Evolutionary conservation across 2,329 filamentous ascomycete genomes (phyloP).

Genomic region (Hypomyces rosellus): DNA sequence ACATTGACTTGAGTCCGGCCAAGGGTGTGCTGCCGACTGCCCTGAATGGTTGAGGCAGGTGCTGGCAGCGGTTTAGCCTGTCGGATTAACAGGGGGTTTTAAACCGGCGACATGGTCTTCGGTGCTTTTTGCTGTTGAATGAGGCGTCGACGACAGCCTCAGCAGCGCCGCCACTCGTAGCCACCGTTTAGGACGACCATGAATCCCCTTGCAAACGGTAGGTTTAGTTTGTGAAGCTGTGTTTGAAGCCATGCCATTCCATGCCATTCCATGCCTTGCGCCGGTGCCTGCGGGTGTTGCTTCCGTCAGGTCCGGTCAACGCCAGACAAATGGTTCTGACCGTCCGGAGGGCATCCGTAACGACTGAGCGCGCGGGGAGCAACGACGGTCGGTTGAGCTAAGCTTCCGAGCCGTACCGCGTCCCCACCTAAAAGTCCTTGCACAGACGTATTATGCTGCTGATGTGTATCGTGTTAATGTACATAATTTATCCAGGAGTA

Average conservation of each 20-base stretch:
- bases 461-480: too few species aligned
- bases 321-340: not conserved
- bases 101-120: too few species aligned
- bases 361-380: conserved; percentile 6
- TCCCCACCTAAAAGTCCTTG: conserved; percentile 7
- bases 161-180: conserved; percentile 5
- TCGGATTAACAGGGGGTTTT: conserved; percentile 6
- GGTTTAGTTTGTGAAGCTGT: too few species aligned
- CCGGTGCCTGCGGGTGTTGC: too few species aligned
- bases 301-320: too few species aligned
- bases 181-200: not conserved
- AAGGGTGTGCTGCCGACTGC: conserved; percentile 3
- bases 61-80: not conserved
- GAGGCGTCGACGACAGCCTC: not conserved
- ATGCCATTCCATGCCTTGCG: too few species aligned
- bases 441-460: too few species aligned
- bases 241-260: too few species aligned
- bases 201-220: too few species aligned
- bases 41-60: too few species aligned
- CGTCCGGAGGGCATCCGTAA: conserved; percentile 2
- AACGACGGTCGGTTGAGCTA: conserved; percentile 11
- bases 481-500: not conserved
- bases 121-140: not conserved
- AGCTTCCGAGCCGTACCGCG: conserved; percentile 17
- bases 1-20: conserved; percentile 9